Evolutionary conservation across 1,139 yeast genomes (phyloP).

Genomic region (Debaryomyces coudertii): DNA sequence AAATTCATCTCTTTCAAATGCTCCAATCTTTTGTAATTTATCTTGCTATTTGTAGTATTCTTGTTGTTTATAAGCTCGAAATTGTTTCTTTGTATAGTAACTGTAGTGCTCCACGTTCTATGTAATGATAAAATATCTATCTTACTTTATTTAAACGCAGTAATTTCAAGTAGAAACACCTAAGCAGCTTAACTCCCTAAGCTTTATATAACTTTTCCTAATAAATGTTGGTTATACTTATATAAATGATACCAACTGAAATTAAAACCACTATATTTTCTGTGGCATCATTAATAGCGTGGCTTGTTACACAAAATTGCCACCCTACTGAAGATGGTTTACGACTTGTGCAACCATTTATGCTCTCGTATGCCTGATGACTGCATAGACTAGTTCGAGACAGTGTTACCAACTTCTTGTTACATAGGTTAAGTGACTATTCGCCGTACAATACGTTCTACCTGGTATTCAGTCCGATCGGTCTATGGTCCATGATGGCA

Average conservation of each 20-base stretch:
- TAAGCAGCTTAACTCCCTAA: background rate
- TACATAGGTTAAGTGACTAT: too few relatives aligned
- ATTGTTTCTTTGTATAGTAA: background rate
- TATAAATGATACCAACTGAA: background rate
- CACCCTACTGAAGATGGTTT: background rate
- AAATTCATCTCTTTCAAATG: constrained; percentile 19
- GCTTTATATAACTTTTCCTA: background rate
- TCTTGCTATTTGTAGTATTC: background rate
- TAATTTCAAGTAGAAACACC: background rate
- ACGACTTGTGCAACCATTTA: background rate
- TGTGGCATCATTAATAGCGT: background rate
- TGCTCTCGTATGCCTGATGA: background rate
- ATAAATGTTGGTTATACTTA: background rate
- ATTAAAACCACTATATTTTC: background rate
- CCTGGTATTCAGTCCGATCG: too few relatives aligned
- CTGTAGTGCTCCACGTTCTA: background rate
- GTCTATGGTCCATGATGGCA: too few relatives aligned
- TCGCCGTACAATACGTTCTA: too few relatives aligned
- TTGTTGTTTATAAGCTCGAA: background rate
- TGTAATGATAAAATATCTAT: background rate
- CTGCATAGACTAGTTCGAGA: background rate
- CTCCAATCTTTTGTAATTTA: background rate
- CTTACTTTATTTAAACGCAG: background rate
- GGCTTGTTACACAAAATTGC: constrained; percentile 2
- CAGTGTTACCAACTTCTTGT: background rate